Evolutionary conservation across 768 basidiomycete genomes (phyloP).

Genomic region (Leccinum variicolor): DNA sequence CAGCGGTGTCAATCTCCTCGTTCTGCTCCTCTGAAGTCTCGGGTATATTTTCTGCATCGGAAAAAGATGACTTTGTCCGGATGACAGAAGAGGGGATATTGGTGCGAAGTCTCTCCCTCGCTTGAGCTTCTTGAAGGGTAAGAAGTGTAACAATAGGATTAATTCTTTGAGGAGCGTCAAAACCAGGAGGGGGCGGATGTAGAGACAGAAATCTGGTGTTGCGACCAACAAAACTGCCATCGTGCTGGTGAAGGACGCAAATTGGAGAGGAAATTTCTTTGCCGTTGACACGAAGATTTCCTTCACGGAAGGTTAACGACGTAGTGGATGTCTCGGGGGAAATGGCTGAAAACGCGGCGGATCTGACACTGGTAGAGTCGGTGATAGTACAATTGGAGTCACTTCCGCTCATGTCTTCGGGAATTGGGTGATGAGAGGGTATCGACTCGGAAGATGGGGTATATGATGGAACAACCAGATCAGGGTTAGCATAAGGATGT

Average conservation of each 20-base stretch:
- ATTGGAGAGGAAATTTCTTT: slow-evolving; percentile 59
- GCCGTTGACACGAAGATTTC: slow-evolving; percentile 34
- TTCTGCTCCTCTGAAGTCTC: slow-evolving; percentile 15
- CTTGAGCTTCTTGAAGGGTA: slow-evolving; percentile 75
- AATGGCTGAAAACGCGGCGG: slow-evolving; percentile 33
- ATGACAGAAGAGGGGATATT: slow-evolving; percentile 33
- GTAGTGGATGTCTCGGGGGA: slow-evolving; percentile 33
- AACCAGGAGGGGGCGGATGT: slow-evolving; percentile 31
- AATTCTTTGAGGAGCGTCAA: slow-evolving; percentile 46
- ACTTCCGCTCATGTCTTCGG: slow-evolving; percentile 38
- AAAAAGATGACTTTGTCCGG: slow-evolving; percentile 29
- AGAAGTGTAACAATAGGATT: slow-evolving; percentile 66
- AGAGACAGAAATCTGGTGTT: slow-evolving; percentile 29
- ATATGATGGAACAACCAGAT: slow-evolving; percentile 43
- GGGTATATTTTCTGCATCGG: slow-evolving; percentile 31
- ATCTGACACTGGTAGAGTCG: slow-evolving; percentile 39
- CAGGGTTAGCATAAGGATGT: slow-evolving; percentile 84
- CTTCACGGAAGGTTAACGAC: slow-evolving; percentile 22
- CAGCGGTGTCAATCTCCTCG: slow-evolving; percentile 25
- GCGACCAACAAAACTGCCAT: slow-evolving; percentile 28
- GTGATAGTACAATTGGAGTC: slow-evolving; percentile 55
- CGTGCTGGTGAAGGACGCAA: slow-evolving; percentile 32
- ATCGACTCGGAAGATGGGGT: slow-evolving; percentile 29
- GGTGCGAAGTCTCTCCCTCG: slow-evolving; percentile 56
- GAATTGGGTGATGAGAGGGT: slow-evolving; percentile 28